These are phyloP conservation scores for Penicillium atrosanguineum DNA, from an alignment of 495 filamentous ascomycete species.

Conservation along the genomic window DNA sequence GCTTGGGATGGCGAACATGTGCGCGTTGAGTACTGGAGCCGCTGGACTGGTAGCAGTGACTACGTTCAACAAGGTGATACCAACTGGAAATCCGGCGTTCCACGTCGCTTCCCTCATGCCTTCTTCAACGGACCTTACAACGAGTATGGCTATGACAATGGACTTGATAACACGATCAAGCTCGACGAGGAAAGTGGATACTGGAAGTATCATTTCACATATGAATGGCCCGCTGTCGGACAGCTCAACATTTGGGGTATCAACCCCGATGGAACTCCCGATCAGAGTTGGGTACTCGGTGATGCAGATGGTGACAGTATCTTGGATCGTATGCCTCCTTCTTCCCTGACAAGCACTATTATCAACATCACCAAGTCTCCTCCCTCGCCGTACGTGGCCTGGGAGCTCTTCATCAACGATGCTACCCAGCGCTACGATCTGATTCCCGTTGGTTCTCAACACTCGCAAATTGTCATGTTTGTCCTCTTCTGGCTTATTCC, in stretches of 20 bases:
- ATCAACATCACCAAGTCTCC: slow-evolving; percentile 62
- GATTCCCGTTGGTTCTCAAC: slow-evolving; percentile 49
- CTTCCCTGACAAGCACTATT: slow-evolving; percentile 49
- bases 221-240: slow-evolving; percentile 62
- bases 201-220: slow-evolving; percentile 61
- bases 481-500: slow-evolving; percentile 57
- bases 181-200: slow-evolving; percentile 45
- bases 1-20: slow-evolving; percentile 65
- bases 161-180: slow-evolving; percentile 54
- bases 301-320: slow-evolving; percentile 60
- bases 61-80: slow-evolving; percentile 63
- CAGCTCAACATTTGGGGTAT: slow-evolving; percentile 70
- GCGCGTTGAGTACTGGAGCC: slow-evolving; percentile 66
- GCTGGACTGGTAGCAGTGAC: slow-evolving; percentile 59
- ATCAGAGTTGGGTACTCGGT: slow-evolving; percentile 54
- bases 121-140: slow-evolving; percentile 66
- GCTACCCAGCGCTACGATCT: slow-evolving; percentile 48
- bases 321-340: slow-evolving; percentile 62
- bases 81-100: slow-evolving; percentile 26
- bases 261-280: slow-evolving; percentile 62
- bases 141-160: slow-evolving; percentile 65
- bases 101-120: slow-evolving; percentile 60
- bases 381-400: slow-evolving; percentile 52
- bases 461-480: slow-evolving; percentile 55
- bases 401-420: slow-evolving; percentile 56